Conservation (phyloP, 768 basidiomycete genomes). For the Lactifluus echinatus region DNA sequence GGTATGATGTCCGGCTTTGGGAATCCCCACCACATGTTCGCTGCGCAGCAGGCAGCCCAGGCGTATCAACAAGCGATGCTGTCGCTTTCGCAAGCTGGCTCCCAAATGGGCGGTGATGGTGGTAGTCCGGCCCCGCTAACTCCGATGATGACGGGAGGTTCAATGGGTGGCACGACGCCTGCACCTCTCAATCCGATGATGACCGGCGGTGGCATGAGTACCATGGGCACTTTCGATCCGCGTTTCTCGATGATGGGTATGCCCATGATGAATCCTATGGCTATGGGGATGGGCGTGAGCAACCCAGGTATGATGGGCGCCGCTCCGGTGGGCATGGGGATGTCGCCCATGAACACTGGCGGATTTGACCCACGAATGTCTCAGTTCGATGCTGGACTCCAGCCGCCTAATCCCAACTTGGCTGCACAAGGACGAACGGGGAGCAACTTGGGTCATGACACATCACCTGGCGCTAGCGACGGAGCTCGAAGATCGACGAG, state of each 20-base stretch:
- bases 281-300: constrained; percentile 13
- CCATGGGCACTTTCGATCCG: constrained; percentile 3
- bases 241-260: constrained; percentile 24
- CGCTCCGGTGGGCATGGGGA: constrained; percentile 12
- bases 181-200: constrained; percentile 23
- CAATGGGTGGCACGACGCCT: constrained; percentile 7
- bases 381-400: constrained; percentile 16
- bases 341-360: constrained; percentile 16
- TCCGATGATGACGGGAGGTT: constrained; percentile 24
- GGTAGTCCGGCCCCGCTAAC: constrained; percentile 40
- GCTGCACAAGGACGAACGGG: neutral
- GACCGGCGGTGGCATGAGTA: constrained; percentile 22
- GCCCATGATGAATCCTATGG: constrained; percentile 21
- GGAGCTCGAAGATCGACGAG: constrained; percentile 10
- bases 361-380: constrained; percentile 18
- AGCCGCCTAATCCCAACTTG: constrained; percentile 6
- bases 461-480: neutral
- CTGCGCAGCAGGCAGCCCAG: constrained; percentile 75
- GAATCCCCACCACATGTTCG: constrained; percentile 76
- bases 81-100: constrained; percentile 67
- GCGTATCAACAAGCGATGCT: constrained; percentile 90
- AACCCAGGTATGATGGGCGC: constrained; percentile 14
- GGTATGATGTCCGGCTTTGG: constrained; percentile 46
- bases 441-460: neutral
- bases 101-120: constrained; percentile 55